Evolutionary conservation across 768 basidiomycete genomes (phyloP).

Genomic region (Agaricus subrufescens): DNA sequence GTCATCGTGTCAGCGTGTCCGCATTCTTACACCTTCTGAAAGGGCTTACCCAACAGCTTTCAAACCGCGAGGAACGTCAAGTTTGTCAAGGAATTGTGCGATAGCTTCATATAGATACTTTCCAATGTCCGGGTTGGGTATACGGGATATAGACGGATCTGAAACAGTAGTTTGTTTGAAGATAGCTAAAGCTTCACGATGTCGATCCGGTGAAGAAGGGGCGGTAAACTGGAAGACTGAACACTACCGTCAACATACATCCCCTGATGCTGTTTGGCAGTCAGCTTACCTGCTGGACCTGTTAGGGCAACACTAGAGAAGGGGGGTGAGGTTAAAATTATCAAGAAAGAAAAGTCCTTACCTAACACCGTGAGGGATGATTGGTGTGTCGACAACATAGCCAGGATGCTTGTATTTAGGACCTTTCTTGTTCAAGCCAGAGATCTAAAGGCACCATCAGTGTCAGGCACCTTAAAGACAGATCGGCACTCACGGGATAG

Average conservation of each 20-base stretch:
- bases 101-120: slow-evolving; percentile 79
- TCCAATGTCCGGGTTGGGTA: slow-evolving; percentile 79
- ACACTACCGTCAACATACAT: neutral
- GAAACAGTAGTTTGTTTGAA: slow-evolving; percentile 65
- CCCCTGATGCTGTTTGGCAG: neutral
- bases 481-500: slow-evolving; percentile 55
- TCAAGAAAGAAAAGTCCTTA: slow-evolving; percentile 16
- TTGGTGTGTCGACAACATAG: slow-evolving; percentile 79
- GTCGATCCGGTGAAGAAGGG: slow-evolving; percentile 87
- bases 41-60: slow-evolving; percentile 62
- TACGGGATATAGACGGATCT: slow-evolving; percentile 65
- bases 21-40: neutral
- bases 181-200: slow-evolving; percentile 83
- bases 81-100: slow-evolving; percentile 78
- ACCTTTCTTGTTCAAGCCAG: slow-evolving; percentile 90
- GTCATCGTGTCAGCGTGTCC: neutral
- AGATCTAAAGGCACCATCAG: slow-evolving; percentile 50
- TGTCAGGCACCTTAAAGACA: neutral
- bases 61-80: slow-evolving; percentile 83
- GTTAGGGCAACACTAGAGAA: slow-evolving; percentile 71
- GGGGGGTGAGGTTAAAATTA: neutral
- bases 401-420: slow-evolving; percentile 91
- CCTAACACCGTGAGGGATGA: slow-evolving; percentile 92
- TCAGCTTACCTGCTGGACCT: slow-evolving; percentile 67
- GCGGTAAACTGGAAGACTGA: slow-evolving; percentile 93